Evolutionary conservation across 192 early-diverging fungal species (phyloP), one percentile per base, ranked within the genome.

Genomic region (Funneliformis mosseae): DNA sequence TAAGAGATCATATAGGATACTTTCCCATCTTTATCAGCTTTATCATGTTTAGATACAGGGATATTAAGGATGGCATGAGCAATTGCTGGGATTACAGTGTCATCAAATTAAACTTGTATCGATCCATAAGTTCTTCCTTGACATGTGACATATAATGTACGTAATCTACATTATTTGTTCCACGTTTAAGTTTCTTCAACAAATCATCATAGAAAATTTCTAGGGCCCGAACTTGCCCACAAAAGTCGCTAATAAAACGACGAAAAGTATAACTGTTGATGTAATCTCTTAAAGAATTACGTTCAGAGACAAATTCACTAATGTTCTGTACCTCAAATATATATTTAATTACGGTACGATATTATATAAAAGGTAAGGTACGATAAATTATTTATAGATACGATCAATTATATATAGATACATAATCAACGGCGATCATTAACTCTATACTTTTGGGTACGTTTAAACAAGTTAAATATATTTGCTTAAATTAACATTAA

Each of bases 91-190:
- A 4, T 63, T 63, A 27, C 1, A 63, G 1, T 63, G 23, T 63
- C 4, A 27, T 21, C 25, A 28, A 63, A 27, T 28, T 8, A 63
- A 63, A 63, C 4, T n/a, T n/a, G 11, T 63, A 63, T 63, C 21
- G 23, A 63, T 63, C 62, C 3, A 62, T 23, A 62, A 62, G 60
- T 62, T 2, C 21, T 62, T 21, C 62, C 62, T 63, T 63, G 6
- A 63, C 62, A 28, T 63, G 6, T 63, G 62, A 27, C 27, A 63
- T 28, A 71, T 21, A 45, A 43, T 71, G 21, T 45, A 23, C 5
- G 41, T 45, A 45, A 71, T 71, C 69, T 8, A 45, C 41, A n/a
- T 71, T 23, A 16, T 71, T 71, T 71, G 69, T 71, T 46, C 41
- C 23, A 33, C 16, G 5, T 45, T 71, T 8, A 25, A 23, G 14